Evolutionary conservation across 2,329 filamentous ascomycete species (phyloP), one percentile per base, ranked within the genome.

Genomic region (Alternaria infectoria): DNA sequence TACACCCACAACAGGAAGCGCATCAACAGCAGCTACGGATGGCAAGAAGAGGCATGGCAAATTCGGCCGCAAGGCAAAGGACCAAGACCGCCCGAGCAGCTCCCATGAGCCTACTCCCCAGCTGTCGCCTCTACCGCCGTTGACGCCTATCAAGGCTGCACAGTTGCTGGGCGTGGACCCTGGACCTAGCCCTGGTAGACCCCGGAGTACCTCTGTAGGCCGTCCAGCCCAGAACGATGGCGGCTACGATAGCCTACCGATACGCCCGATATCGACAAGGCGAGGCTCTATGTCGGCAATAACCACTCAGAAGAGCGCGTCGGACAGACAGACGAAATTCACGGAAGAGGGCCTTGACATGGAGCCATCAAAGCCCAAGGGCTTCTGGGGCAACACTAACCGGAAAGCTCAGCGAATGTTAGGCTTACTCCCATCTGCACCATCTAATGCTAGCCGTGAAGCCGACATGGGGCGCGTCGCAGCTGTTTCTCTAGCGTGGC

Each of bases 101-200:
- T 65, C 68, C 8, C 43, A 46, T 23, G 52, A 17, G 19, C 50
- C 57, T 23, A 40, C 58, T 23, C 55, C 44, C 12, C 43, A 55
- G 13, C 57, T 11, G 56, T 68, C 69, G 3, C 68, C 70, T 11
- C 44, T 75, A 12, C 70, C 70, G 15, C 62, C 65, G 7, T 32
- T 54, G 11, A 74, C 71, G 11, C 71, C 73, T 25, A 61, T 54
- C 49, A 74, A 75, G 54, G 73, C 69, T 19, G 67, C 67, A 5
- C 64, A 68, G 51, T 54, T 75, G 9, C 67, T 75, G 7, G 72
- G 72, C 30, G 25, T 73, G 10, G 54, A 64, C 8, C 0, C 55
- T 23, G 59, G 54, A 21, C 17, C 26, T 30, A 26, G 54, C 26
- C 17, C 26, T 30, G 32, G 6, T 13, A 62, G 61, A 36, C 17